phyloP scores from a whole-genome alignment of 2,329 filamentous ascomycete species.

The Fusarium denticulatum region DNA sequence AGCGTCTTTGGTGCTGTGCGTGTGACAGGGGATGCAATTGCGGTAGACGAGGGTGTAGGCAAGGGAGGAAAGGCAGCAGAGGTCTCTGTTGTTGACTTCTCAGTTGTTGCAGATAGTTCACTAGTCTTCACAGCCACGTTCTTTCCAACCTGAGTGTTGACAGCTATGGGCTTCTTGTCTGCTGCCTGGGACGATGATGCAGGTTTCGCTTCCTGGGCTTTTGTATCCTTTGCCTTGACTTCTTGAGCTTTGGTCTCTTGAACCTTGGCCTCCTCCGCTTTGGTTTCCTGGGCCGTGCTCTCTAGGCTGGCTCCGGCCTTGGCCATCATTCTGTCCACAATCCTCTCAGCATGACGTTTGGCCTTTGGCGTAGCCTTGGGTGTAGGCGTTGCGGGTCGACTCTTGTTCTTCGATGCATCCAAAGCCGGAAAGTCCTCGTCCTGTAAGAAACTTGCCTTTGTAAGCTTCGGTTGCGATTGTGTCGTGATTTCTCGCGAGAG shows the following conservation, averaged over 20 bases:
- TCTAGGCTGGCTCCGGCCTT: constrained; percentile 27
- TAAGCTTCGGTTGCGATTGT: constrained; percentile 46
- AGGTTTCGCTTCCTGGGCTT: constrained; percentile 23
- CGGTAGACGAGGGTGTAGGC: constrained; percentile 57
- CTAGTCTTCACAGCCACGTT: constrained; percentile 42
- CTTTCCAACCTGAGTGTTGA: constrained; percentile 63
- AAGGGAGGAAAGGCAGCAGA: constrained; percentile 61
- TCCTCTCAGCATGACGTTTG: constrained; percentile 48
- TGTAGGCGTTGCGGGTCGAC: constrained; percentile 49
- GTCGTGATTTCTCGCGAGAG: constrained; percentile 58
- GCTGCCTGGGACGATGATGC: constrained; percentile 3
- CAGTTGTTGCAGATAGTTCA: constrained; percentile 44
- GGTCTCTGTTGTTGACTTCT: constrained; percentile 46
- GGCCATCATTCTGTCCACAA: constrained; percentile 39
- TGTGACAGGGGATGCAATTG: constrained; percentile 59
- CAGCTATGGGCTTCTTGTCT: constrained; percentile 49
- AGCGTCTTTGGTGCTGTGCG: constrained; percentile 71
- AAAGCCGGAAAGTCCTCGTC: constrained; percentile 73
- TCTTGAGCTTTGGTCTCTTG: constrained; percentile 34
- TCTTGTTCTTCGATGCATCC: constrained; percentile 53
- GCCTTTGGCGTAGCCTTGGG: constrained; percentile 49
- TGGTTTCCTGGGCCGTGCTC: constrained; percentile 17
- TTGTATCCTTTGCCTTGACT: constrained; percentile 24
- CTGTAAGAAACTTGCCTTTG: constrained; percentile 53
- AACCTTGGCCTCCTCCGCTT: constrained; percentile 21